A percentile compares a stretch with the other conserved stretches of the same genome.
phyloP scores from a whole-genome alignment of 306 rosid species.

The Hippophae tibetana region DNA sequence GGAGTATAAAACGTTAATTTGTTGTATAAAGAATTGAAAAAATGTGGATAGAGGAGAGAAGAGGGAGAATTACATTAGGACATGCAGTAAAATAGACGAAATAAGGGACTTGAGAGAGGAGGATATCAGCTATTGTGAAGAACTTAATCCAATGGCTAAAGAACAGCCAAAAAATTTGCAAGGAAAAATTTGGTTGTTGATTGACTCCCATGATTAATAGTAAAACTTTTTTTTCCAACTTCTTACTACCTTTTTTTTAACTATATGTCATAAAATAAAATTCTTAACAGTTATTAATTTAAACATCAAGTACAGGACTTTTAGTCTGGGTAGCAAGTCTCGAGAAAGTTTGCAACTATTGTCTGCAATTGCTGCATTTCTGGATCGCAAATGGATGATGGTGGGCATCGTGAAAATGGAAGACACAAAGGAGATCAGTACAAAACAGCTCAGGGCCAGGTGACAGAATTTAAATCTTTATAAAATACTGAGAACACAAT shows the following conservation, averaged over 20 bases:
- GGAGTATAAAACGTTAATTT: too few species aligned
- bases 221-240: not conserved
- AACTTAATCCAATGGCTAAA: too few species aligned
- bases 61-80: too few species aligned
- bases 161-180: too few species aligned
- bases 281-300: conserved; percentile 3
- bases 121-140: too few species aligned
- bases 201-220: not conserved
- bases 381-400: conserved; percentile 67
- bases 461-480: conserved; percentile 16
- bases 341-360: conserved; percentile 15
- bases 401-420: conserved; percentile 86
- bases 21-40: too few species aligned
- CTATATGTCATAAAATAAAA: not conserved
- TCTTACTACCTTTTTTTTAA: not conserved
- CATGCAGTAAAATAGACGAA: too few species aligned
- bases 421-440: conserved; percentile 82
- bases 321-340: conserved; percentile 9
- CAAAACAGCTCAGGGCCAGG: conserved; percentile 93
- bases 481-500: not conserved
- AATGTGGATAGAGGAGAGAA: too few species aligned
- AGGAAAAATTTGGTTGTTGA: too few species aligned
- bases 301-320: conserved; percentile 21
- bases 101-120: too few species aligned
- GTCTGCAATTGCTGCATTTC: conserved; percentile 21